These are phyloP conservation scores for Penicillium paxilli DNA, from an alignment of 495 filamentous ascomycete species.

Conservation along the genomic window DNA sequence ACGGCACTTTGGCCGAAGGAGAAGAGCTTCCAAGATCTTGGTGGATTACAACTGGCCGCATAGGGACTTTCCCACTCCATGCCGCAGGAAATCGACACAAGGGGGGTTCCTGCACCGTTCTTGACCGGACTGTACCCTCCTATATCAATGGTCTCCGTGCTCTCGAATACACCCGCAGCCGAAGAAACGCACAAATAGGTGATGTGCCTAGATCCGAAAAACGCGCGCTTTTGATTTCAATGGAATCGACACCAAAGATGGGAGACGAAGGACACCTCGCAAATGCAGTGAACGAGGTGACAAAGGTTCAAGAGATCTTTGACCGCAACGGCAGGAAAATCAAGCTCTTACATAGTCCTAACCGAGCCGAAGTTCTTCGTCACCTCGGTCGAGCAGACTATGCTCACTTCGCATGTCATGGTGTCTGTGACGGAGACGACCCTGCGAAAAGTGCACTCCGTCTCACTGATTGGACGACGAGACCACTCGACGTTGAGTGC, in stretches of 20 bases:
- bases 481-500: slow-evolving; percentile 9
- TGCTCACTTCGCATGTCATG: slow-evolving; percentile 19
- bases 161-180: slow-evolving; percentile 4
- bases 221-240: slow-evolving; percentile 8
- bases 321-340: background rate
- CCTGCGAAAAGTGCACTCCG: slow-evolving; percentile 11
- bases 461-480: slow-evolving; percentile 9
- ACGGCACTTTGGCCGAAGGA: background rate
- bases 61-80: slow-evolving; percentile 11
- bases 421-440: slow-evolving; percentile 10
- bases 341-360: slow-evolving; percentile 1
- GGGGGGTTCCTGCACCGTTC: background rate
- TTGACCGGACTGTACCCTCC: slow-evolving; percentile 10
- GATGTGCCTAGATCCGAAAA: background rate
- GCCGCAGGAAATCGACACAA: slow-evolving; percentile 9
- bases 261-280: slow-evolving; percentile 4
- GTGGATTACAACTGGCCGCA: slow-evolving; percentile 14
- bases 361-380: background rate
- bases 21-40: slow-evolving; percentile 7
- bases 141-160: slow-evolving; percentile 13
- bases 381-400: slow-evolving; percentile 2
- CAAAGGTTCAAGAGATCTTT: background rate
- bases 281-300: slow-evolving; percentile 5
- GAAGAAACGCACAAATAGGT: background rate
- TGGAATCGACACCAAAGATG: slow-evolving; percentile 11